Evolutionary conservation across 2,329 filamentous ascomycete species (phyloP), one percentile per base, ranked within the genome.

Genomic region (Ophiostoma sp.): DNA sequence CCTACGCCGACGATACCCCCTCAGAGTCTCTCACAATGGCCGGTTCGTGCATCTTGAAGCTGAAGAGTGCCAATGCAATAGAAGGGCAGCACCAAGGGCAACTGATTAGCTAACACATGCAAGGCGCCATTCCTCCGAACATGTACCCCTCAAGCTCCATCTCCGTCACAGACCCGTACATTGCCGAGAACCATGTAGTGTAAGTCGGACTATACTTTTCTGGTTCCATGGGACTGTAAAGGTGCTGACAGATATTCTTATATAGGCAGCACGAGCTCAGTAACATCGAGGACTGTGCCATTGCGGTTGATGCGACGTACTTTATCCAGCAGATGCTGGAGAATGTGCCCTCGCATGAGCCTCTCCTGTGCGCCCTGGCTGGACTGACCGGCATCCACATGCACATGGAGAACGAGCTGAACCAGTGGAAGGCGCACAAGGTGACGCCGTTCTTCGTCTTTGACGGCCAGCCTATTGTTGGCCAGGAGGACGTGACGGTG

Each of bases 381-480:
- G 95, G 95, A 71, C 86, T 94, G 72, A 95, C 94, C 72, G 91
- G 91, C 69, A 85, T 98, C 77, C 87, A 87, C 79, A 83, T 82
- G 74, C 90, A 90, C 76, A 90, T 99, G 73, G 87, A 92, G 77
- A 85, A 86, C 68, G 92, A 96, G 75, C 83, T 99, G 39, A 85
- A 90, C 72, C 83, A 83, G 71, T 92, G 95, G 84, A 86, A 87
- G 72, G 84, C 85, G 65, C 82, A 89, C 75, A 86, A 87, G 27
- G 89, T 96, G 68, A 87, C 83, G n/a, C 92, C 92, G 1, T 82
- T 96, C 73, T 98, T 99, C 79, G 85, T 99, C 68, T 99, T 99
- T 80, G 92, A 94, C 78, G 95, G 95, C 48, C 87, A 97, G 76
- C 88, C 93, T 54, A 86, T 93, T 72, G 88, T 89, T 54, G 91